Percentiles rank a stretch among this genome's conserved stretches.
Evolutionary conservation across 176 grass and related monocot genomes (phyloP).

Genomic region (Sorghum bicolor): Sorghum_bicolor_NCBIv3 NC_012874.2:3527501-3528000

Average conservation of each 20-base stretch:
- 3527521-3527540: not conserved
- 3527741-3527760: not conserved
- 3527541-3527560: not conserved
- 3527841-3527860: not conserved
- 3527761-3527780: not conserved
- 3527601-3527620: not conserved
- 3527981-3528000: not conserved
- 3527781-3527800: not conserved
- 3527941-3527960: not conserved
- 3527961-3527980: not conserved
- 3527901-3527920: not conserved
- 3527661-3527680: not conserved
- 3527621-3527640: not conserved
- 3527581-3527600: not conserved
- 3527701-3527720: not conserved
- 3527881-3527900: not conserved
- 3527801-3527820: not conserved
- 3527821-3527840: not conserved
- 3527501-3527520: not conserved
- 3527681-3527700: not conserved
- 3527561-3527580: not conserved
- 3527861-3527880: not conserved
- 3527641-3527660: not conserved
- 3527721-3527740: not conserved
- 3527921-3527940: not conserved